Conservation (phyloP, 2,329 filamentous ascomycete species). For the Drechslerella dactyloides region DNA sequence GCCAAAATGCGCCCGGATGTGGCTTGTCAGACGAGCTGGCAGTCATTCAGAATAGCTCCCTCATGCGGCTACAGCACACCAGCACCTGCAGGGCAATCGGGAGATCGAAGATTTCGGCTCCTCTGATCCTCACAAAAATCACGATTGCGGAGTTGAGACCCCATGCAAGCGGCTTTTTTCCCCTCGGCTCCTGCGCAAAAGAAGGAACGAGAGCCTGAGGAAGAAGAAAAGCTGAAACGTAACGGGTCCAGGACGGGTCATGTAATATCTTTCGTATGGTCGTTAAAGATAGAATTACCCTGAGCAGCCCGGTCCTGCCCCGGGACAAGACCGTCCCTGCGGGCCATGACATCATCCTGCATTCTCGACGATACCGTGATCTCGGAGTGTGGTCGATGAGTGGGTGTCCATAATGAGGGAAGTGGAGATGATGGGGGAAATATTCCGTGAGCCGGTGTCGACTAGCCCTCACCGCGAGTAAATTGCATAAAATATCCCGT, state of each 20-base stretch:
- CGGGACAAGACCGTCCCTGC: conserved; percentile 10
- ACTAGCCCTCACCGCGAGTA: conserved; percentile 4
- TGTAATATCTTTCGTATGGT: neutral
- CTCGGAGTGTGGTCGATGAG: neutral
- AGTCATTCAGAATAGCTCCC: conserved; percentile 4
- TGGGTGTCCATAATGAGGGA: neutral
- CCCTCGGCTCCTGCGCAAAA: neutral
- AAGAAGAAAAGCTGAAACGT: conserved; percentile 1
- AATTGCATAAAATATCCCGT: conserved; percentile 29
- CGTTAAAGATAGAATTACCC: neutral
- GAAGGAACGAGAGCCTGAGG: neutral
- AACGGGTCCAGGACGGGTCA: conserved; percentile 21
- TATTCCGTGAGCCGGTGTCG: conserved; percentile 7
- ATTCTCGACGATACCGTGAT: neutral
- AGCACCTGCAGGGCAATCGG: conserved; percentile 35
- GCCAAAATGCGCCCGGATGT: conserved; percentile 34
- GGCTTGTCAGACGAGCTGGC: conserved; percentile 39
- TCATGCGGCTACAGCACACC: neutral
- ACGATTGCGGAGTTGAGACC: conserved; percentile 32
- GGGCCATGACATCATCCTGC: conserved; percentile 41
- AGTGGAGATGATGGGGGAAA: neutral
- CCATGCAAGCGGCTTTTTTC: conserved; percentile 5
- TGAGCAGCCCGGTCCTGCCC: neutral
- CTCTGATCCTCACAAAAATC: conserved; percentile 39
- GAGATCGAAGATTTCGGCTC: conserved; percentile 44